A percentile compares a stretch with the other conserved stretches of the same genome.
These are phyloP conservation scores for Xylaria hypoxylon DNA, from an alignment of 2,329 filamentous ascomycete genomes.

Conservation along the genomic window DNA sequence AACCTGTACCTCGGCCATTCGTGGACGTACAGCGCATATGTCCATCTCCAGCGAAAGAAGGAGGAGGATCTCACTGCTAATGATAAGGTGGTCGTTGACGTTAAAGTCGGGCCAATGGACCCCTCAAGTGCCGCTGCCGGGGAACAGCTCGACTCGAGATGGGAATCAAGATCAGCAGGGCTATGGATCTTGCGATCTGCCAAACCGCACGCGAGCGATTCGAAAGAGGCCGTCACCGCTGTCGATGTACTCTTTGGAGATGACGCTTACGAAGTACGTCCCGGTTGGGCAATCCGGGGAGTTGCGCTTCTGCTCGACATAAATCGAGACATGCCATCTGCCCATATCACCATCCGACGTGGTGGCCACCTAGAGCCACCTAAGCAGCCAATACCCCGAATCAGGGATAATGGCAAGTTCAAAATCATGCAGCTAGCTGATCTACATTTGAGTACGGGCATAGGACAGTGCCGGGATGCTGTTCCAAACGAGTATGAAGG, in stretches of 20 bases:
- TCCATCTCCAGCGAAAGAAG: constrained; percentile 85
- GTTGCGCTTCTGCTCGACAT: constrained; percentile 78
- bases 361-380: constrained; percentile 73
- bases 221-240: constrained; percentile 78
- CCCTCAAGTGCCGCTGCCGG: constrained; percentile 70
- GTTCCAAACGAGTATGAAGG: constrained; percentile 78
- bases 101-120: constrained; percentile 78
- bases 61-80: constrained; percentile 82
- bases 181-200: constrained; percentile 84
- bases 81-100: constrained; percentile 83
- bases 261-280: constrained; percentile 89
- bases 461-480: constrained; percentile 87
- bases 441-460: constrained; percentile 89
- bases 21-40: constrained; percentile 80
- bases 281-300: constrained; percentile 84
- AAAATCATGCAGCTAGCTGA: constrained; percentile 98
- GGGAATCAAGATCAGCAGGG: constrained; percentile 82
- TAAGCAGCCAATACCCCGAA: constrained; percentile 76
- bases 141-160: constrained; percentile 69
- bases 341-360: constrained; percentile 81
- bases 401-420: constrained; percentile 90
- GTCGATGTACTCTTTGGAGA: constrained; percentile 90
- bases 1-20: constrained; percentile 83
- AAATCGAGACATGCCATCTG: constrained; percentile 70
- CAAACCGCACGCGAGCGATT: constrained; percentile 79